These are phyloP conservation scores for Melaleuca quinquenervia DNA, from an alignment of 345 rosid species.

Conservation along the genomic window DNA sequence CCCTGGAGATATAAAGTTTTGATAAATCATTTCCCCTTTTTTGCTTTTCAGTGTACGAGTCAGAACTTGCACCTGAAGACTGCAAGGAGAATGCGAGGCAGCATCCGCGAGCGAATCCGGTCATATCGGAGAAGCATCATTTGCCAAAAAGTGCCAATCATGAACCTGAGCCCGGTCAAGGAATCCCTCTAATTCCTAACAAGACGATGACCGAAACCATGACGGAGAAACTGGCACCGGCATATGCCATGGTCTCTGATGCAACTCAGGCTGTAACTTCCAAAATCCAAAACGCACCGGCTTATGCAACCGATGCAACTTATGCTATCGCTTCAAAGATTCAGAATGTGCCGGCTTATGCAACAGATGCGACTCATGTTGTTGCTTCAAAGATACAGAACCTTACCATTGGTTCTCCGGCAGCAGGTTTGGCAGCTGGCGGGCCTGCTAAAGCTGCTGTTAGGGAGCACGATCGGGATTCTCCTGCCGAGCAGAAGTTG, in stretches of 20 bases:
- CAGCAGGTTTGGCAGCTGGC: background rate
- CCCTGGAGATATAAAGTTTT: background rate
- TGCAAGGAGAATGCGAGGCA: slow-evolving; percentile 17
- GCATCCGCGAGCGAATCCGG: slow-evolving; percentile 19
- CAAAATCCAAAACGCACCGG: background rate
- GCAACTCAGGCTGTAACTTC: slow-evolving; percentile 31
- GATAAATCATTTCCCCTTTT: background rate
- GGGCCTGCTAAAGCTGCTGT: background rate
- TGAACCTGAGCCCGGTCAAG: background rate
- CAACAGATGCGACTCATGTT: slow-evolving; percentile 32
- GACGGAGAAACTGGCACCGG: slow-evolving; percentile 37
- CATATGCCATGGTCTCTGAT: slow-evolving; percentile 32
- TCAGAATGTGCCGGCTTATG: slow-evolving; percentile 28
- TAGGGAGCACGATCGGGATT: background rate
- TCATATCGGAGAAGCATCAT: slow-evolving; percentile 11
- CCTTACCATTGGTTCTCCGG: slow-evolving; percentile 18
- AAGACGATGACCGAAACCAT: slow-evolving; percentile 28
- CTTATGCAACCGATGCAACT: background rate
- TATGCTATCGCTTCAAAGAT: background rate
- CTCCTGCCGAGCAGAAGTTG: slow-evolving; percentile 18
- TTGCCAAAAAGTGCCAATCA: slow-evolving; percentile 16
- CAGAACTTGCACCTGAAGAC: slow-evolving; percentile 24
- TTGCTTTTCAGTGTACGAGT: slow-evolving; percentile 18
- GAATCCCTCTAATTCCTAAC: slow-evolving; percentile 7
- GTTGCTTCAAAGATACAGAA: slow-evolving; percentile 39